Base-by-base conservation (phyloP, 495 filamentous ascomycete genomes). In the Penicillium steckii region DNA sequence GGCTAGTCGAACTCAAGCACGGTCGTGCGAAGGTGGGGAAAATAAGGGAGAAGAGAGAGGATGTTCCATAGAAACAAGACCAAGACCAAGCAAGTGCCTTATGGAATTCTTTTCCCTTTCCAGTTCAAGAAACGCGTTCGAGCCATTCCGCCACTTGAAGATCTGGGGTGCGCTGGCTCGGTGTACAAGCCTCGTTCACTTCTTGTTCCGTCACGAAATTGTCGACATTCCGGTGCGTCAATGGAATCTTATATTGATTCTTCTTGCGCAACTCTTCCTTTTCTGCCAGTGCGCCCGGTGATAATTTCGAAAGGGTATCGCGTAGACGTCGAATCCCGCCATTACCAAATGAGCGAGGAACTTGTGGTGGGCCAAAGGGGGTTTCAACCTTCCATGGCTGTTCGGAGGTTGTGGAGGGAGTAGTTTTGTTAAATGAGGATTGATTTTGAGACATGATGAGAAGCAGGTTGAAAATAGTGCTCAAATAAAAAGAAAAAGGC, bases 111-210 rank as follows among this genome's bases (percentile, higher is more conserved):
- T 52, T 37, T 35, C 43, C 17, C 19, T 49, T 21, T 24, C 48
- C 23, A n/a, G 22, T 35, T 61, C 64, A 68, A 75, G 75, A 63
- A 80, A 87, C 35, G 71, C 81, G 61, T 73, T 81, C 73, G 77
- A 90, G 62, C 88, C 88, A 77, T 81, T 85, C 67, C 71, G 82
- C 68, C 80, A 91, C 60, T 66, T 82, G 77, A 78, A 88, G 46
- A 73, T 87, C 69, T 76, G 81, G 48, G 59, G 70, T 53, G 77
- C 72, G 55, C 55, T 79, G 52, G 80, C 86, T 35, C 63, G 60
- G 43, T 77, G 85, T 62, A 71, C 77, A 57, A 77, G 85, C 86
- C 78, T 88, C 60, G 10, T 77, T 61, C 45, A 62, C 60, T 57
- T 66, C 56, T 55, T 77, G 75, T 19, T 69, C 62, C 1, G 66